Conservation (phyloP, 2,329 filamentous ascomycete genomes). For the Aotearoamyces nothofagi region DNA sequence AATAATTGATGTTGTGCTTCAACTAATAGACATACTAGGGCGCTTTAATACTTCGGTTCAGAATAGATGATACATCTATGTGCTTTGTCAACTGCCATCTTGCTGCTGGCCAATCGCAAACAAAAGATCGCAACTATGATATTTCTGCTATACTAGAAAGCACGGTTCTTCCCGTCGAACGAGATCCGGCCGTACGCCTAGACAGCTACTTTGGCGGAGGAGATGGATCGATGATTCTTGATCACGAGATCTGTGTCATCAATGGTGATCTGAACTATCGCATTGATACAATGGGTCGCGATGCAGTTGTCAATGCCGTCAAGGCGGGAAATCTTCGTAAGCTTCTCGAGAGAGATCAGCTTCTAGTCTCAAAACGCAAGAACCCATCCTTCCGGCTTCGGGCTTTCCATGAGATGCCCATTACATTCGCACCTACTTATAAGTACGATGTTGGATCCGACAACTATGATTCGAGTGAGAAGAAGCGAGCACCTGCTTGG, state of each 20-base stretch:
- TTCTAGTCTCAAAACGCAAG: constrained; percentile 74
- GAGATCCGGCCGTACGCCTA: constrained; percentile 48
- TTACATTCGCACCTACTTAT: constrained; percentile 90
- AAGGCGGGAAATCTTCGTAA: constrained; percentile 69
- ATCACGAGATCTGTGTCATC: constrained; percentile 93
- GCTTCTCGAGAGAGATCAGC: constrained; percentile 82
- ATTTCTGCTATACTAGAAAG: constrained; percentile 79
- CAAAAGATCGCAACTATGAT: constrained; percentile 83
- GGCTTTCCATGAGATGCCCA: constrained; percentile 79
- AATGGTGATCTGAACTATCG: constrained; percentile 97
- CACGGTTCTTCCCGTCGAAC: constrained; percentile 55
- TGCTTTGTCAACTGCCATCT: constrained; percentile 98
- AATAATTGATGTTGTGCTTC: not conserved
- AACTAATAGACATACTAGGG: constrained; percentile 31
- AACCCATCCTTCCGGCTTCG: constrained; percentile 83
- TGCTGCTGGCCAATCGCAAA: constrained; percentile 83
- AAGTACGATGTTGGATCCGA: constrained; percentile 97
- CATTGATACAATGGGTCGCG: constrained; percentile 91
- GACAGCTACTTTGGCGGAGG: constrained; percentile 84
- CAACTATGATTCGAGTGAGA: constrained; percentile 86
- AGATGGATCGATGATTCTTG: constrained; percentile 85
- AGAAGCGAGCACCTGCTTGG: constrained; percentile 88
- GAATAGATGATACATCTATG: constrained; percentile 82
- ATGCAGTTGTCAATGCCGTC: constrained; percentile 78
- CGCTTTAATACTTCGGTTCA: constrained; percentile 79